Base-by-base conservation (phyloP, 2,329 filamentous ascomycete genomes). In the Diaporthe vexans region DNA sequence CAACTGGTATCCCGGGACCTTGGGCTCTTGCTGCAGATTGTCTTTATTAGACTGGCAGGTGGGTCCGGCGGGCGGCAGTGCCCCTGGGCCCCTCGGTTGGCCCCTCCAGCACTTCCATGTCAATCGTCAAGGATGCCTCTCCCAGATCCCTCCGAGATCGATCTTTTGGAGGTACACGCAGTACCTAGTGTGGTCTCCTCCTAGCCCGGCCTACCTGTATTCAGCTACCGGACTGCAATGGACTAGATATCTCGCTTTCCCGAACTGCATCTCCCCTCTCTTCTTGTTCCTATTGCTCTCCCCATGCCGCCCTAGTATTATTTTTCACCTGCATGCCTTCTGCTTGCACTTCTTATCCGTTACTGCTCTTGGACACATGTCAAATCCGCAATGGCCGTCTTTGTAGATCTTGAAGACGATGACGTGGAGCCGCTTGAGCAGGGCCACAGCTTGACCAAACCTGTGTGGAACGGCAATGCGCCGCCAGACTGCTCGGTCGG, bases 321-420 rank as follows among this genome's bases (percentile, higher is more conserved):
- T 43, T 17, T 56, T 21, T 19, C 5, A 24, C 35, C 35, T 59
- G 37, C 29, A 21, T 26, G 33, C 51, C 48, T 29, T 71, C 26
- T 58, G 40, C 21, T n/a, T 72, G 35, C 33, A 37, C 40, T 63
- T 33, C 40, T 65, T 48, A 13, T 24, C 48, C n/a, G 5, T 67
- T 52, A 29, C 43, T 35, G 35, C 46, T 52, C 33, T 65, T 33
- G 35, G 33, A 43, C 35, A 19, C 67, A 35, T n/a, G 56, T 51
- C 4, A 15, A 15, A n/a, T 19, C 54, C 73, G 74, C 65, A 73
- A 82, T 82, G 81, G 81, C 80, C n/a, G 74, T 81, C 63, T 82
- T 82, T 71, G 81, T 82, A 71, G 81, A 82, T 65, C 77, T 82
- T 15, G 77, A 75, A 73, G 80, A 81, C 71, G 80, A 81, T 71